phyloP scores from a whole-genome alignment of 305 asterid genomes.

The Solanum hybrid region DNA sequence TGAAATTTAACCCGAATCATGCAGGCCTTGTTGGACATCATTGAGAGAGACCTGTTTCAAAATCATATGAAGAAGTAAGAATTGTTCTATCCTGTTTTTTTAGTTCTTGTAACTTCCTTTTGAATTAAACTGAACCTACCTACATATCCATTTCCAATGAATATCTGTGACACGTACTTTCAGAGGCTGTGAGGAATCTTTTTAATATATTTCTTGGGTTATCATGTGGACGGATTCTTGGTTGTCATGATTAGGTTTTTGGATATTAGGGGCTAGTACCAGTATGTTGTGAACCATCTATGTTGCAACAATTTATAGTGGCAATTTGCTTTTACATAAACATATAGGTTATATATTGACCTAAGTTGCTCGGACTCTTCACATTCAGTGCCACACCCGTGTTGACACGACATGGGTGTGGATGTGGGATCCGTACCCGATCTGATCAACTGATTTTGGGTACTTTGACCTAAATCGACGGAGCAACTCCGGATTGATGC shows the following conservation, averaged over 20 bases:
- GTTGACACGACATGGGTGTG: background rate
- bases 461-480: background rate
- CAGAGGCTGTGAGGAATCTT: background rate
- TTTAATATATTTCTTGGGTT: background rate
- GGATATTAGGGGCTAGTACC: background rate
- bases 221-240: background rate
- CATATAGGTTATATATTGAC: background rate
- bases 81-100: background rate
- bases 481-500: background rate
- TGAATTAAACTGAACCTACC: background rate
- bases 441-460: background rate
- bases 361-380: background rate
- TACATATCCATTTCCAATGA: background rate
- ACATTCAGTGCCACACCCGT: background rate
- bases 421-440: background rate
- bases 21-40: conserved; percentile 93
- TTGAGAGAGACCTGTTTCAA: conserved; percentile 87
- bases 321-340: background rate
- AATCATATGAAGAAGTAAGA: conserved; percentile 85
- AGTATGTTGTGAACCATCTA: background rate
- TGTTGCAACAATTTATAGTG: background rate
- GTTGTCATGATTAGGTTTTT: background rate
- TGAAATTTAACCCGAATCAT: background rate
- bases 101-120: background rate
- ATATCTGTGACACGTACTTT: background rate